phyloP scores from a whole-genome alignment of 1,284 basidiomycete species.

The Psilocybe mexicana region DNA sequence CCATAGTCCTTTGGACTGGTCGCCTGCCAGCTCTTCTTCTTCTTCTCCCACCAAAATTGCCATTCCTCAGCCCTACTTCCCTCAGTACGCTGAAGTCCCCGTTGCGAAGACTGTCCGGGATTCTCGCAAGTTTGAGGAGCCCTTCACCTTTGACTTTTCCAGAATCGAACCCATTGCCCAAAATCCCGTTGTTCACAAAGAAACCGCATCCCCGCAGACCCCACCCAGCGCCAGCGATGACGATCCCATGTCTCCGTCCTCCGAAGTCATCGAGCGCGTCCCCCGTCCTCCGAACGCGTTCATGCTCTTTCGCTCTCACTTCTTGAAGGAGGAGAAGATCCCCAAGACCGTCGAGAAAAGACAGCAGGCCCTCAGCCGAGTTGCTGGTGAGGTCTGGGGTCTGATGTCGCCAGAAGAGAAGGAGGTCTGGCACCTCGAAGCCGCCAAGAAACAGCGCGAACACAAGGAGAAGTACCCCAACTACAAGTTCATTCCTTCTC shows the following conservation, averaged over 20 bases:
- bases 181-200: background rate
- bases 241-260: constrained; percentile 6
- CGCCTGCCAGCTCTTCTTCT: background rate
- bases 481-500: constrained; percentile 48
- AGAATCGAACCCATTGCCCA: background rate
- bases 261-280: constrained; percentile 37
- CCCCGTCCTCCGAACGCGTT: constrained; percentile 83
- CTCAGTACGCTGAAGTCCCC: constrained; percentile 2
- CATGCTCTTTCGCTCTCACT: constrained; percentile 78
- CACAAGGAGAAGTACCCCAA: constrained; percentile 44
- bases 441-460: constrained; percentile 35
- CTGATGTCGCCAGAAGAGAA: constrained; percentile 42
- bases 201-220: background rate
- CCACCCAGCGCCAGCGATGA: too few species aligned
- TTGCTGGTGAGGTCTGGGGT: constrained; percentile 59
- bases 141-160: background rate
- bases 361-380: constrained; percentile 59
- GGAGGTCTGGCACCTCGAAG: constrained; percentile 44
- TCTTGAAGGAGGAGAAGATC: constrained; percentile 47
- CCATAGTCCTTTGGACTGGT: background rate
- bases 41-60: background rate
- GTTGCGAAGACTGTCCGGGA: background rate
- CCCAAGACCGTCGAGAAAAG: constrained; percentile 43
- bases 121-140: background rate
- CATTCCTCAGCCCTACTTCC: background rate